Percentiles rank a stretch among this genome's conserved stretches.
These are phyloP conservation scores for Amauroascus verrucosus DNA, from an alignment of 2,329 filamentous ascomycete genomes.

Conservation along the genomic window DNA sequence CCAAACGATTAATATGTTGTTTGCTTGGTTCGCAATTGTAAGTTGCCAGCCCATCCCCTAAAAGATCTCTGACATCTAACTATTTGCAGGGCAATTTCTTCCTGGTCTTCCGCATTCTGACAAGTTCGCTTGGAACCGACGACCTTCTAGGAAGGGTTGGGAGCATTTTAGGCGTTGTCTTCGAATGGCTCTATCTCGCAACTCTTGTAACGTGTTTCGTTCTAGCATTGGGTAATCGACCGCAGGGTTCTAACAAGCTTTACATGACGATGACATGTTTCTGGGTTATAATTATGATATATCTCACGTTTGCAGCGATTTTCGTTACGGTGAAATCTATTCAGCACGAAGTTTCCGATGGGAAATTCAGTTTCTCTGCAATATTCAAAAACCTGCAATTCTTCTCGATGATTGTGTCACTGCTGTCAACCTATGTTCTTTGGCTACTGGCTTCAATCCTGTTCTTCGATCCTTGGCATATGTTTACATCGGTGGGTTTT, in stretches of 20 bases:
- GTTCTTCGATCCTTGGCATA: conserved; percentile 98
- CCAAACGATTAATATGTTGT: conserved; percentile 91
- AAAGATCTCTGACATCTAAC: neutral
- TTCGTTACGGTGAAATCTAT: conserved; percentile 89
- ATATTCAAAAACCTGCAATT: conserved; percentile 84
- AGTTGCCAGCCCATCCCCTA: conserved; percentile 19
- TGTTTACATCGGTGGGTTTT: conserved; percentile 62
- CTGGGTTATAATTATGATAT: conserved; percentile 92
- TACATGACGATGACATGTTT: conserved; percentile 98
- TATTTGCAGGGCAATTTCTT: conserved; percentile 75
- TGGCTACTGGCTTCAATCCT: conserved; percentile 85
- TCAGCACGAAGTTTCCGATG: conserved; percentile 53
- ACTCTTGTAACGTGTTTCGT: conserved; percentile 93
- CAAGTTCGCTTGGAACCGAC: conserved; percentile 63
- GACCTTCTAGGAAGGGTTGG: conserved; percentile 66
- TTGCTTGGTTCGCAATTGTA: conserved; percentile 92
- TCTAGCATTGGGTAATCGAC: conserved; percentile 83
- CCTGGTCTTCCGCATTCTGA: conserved; percentile 94
- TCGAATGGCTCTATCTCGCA: conserved; percentile 91
- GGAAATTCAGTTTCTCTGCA: conserved; percentile 56
- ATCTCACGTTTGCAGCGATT: conserved; percentile 87
- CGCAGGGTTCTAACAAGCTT: conserved; percentile 82
- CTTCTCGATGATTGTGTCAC: conserved; percentile 84
- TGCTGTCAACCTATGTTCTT: conserved; percentile 83
- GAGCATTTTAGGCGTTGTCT: conserved; percentile 72